phyloP scores from a whole-genome alignment of 2,329 filamentous ascomycete genomes.

The Alternaria hordeiaustralica region DNA sequence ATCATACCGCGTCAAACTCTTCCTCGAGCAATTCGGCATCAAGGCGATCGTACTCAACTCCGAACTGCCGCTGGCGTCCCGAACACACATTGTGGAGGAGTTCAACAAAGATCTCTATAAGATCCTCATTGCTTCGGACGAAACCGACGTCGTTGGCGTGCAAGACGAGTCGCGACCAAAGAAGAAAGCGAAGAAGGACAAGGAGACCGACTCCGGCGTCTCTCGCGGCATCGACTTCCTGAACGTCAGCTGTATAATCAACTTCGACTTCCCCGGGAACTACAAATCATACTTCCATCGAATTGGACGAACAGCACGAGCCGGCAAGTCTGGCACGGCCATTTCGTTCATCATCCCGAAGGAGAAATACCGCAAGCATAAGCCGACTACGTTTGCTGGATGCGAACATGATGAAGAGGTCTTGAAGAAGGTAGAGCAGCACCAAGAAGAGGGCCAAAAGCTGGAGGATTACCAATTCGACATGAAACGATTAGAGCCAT shows the following conservation, averaged over 20 bases:
- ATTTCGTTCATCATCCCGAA: conserved; percentile 92
- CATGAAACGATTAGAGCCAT: conserved; percentile 90
- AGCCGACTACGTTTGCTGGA: conserved; percentile 77
- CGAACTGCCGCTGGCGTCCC: conserved; percentile 89
- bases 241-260: conserved; percentile 81
- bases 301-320: conserved; percentile 90
- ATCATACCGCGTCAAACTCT: conserved; percentile 92
- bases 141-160: conserved; percentile 80
- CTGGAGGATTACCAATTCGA: conserved; percentile 93
- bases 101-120: conserved; percentile 98
- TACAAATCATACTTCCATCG: conserved; percentile 96
- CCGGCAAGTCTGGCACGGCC: conserved; percentile 90
- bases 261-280: conserved; percentile 90
- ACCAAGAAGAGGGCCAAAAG: conserved; percentile 82
- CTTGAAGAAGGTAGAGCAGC: conserved; percentile 77
- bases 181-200: conserved; percentile 64
- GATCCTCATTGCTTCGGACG: conserved; percentile 95
- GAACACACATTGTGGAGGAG: conserved; percentile 93
- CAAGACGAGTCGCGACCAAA: conserved; percentile 50
- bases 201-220: conserved; percentile 85
- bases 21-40: conserved; percentile 95
- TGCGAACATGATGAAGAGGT: conserved; percentile 85
- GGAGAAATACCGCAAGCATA: conserved; percentile 85
- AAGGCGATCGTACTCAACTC: conserved; percentile 93
- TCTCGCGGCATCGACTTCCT: conserved; percentile 96